Evolutionary conservation across 345 rosid genomes (phyloP), one percentile per base, ranked within the genome.

Genomic region (Salix viminalis): DNA sequence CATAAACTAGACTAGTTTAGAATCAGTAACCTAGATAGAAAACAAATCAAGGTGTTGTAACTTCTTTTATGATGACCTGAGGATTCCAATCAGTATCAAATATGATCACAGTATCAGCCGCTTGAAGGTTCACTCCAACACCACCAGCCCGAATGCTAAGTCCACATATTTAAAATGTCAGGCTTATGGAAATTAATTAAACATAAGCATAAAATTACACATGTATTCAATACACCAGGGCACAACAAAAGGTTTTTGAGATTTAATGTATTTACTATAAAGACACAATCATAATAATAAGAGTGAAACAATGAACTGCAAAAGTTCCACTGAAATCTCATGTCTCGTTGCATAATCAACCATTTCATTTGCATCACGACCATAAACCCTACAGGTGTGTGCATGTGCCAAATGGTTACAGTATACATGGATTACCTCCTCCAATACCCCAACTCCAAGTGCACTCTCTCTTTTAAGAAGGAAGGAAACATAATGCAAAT

Each of bases 41-140:
- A 9, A 70, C 18, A 73, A 79, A 71, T 62, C 37, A 81, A 78
- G 34, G 56, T 60, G 77, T 32, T 52, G 30, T 68, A 50, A 68
- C 48, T 71, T 74, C 71, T 73, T 62, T 73, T 81, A 65, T 61
- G 79, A 87, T 65, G 79, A 87, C 97, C 96, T 94, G 98, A 79
- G 98, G 98, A 82, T 94, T 94, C 98, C 98, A 94, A 78, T 94
- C 98, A 65, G 98, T 94, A 87, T 94, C 97, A 48, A 94, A 94
- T 84, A 94, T 85, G 77, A 94, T 92, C 65, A 94, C 98, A 23
- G 97, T 94, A 86, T 94, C 97, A 72, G 98, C 98, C 77, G 97
- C 97, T 79, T 94, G 98, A 85, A 94, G 97, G 89, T 94, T 94
- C 52, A 94, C 97, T 73, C 98, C 98, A 77, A 92, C 98, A 67